Base-by-base conservation (phyloP, 192 early-diverging fungal genomes). In the Lunasporangiospora selenospora region DNA sequence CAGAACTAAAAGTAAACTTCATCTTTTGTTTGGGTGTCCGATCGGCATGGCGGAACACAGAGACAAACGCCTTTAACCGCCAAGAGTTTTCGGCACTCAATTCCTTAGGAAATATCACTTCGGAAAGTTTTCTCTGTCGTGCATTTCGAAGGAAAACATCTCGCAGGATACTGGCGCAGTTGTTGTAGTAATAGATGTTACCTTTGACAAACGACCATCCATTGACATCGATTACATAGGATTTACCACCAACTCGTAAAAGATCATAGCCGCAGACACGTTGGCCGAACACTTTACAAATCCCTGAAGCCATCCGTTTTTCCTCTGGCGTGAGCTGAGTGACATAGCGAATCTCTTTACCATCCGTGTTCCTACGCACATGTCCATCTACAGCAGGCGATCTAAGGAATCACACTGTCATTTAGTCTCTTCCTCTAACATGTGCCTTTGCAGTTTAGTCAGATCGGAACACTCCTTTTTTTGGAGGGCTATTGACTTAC, bases 191-290 rank as follows among this genome's bases (percentile, higher is more conserved):
- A 29, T 92, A 83, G 36, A 90, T 87, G 65, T 91, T 95, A 46
- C 95, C 95, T 75, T 99, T 99, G 53, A 99, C 97, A 81, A 99
- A 99, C 41, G 91, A 93, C 97, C 97, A 99, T 15, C 97, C 97
- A 55, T 99, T 99, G 57, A 99, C 95, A 75, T 99, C 97, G 67
- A 99, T 97, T 3, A 99, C 95, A 76, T 90, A 91, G 9, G 93
- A 94, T 58, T 81, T 73, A 19, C 93, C 93, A 37, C 80, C 79
- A 11, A 90, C 89, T 7, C 97, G 88, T 61, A 99, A 69, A 21
- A 97, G 78, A 76, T 99, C 97, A 69, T 98, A 94, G 0, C 97
- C 97, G 76, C 97, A 99, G 1, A 99, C 90, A 24, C 88, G 90
- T 69, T 99, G 97, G 12, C 92, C 93, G 78, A 99, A 99, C 13